Conservation (phyloP, 129 eudicot species). For the Daucus carota region DNA sequence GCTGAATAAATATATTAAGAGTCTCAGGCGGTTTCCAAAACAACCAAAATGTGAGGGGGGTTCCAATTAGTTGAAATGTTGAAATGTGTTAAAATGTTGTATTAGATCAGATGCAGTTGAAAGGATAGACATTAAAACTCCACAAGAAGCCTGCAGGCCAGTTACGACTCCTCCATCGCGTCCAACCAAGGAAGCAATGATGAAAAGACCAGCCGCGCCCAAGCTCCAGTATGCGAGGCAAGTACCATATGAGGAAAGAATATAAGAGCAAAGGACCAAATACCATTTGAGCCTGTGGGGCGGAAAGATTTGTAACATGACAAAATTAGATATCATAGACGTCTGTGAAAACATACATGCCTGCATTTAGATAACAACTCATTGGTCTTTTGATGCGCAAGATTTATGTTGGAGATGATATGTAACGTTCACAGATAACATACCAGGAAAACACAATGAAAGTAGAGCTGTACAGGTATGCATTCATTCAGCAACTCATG, state of each 20-base stretch:
- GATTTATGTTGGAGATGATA: too few relatives aligned
- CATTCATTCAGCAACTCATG: too few relatives aligned
- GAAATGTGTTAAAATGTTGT: conserved; percentile 90
- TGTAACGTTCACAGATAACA: too few relatives aligned
- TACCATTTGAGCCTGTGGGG: conserved; percentile 93
- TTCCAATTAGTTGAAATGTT: conserved; percentile 77
- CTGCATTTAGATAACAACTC: too few relatives aligned
- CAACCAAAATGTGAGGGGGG: conserved; percentile 78
- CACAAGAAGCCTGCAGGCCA: conserved; percentile 79
- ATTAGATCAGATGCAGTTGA: conserved; percentile 80
- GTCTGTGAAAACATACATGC: too few relatives aligned
- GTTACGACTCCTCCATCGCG: conserved; percentile 68
- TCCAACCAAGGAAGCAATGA: conserved; percentile 72
- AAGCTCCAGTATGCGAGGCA: conserved; percentile 88
- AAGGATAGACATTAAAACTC: conserved; percentile 90
- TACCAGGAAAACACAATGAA: too few relatives aligned
- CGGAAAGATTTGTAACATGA: conserved; percentile 68
- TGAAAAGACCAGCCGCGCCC: conserved; percentile 73
- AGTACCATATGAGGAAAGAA: conserved; percentile 82
- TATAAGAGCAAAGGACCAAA: conserved; percentile 68
- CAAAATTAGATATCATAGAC: conserved; percentile 58
- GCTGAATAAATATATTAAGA: too few relatives aligned
- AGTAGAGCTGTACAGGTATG: too few relatives aligned
- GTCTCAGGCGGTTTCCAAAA: too few relatives aligned
- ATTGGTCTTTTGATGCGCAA: too few relatives aligned